Percentiles rank a stretch among this genome's conserved stretches.
Evolutionary conservation across 2,329 filamentous ascomycete species (phyloP).

Genomic region (Phialophora expanda): DNA sequence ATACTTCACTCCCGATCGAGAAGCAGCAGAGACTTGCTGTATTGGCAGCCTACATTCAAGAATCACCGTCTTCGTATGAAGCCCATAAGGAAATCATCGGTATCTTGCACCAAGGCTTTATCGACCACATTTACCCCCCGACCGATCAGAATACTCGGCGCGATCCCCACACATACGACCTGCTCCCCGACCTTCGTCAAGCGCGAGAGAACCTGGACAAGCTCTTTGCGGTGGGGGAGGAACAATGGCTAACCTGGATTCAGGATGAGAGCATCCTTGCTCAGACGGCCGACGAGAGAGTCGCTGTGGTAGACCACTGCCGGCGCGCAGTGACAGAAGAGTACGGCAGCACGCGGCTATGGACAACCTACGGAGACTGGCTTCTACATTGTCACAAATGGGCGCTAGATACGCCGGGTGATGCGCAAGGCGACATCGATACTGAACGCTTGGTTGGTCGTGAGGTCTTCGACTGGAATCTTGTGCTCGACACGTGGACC

Average conservation of each 20-base stretch:
- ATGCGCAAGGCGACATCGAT: slow-evolving; percentile 49
- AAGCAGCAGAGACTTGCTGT: slow-evolving; percentile 50
- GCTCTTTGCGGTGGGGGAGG: slow-evolving; percentile 67
- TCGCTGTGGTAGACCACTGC: slow-evolving; percentile 64
- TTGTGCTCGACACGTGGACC: slow-evolving; percentile 62
- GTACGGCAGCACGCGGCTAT: slow-evolving; percentile 64
- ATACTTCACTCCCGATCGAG: slow-evolving; percentile 50
- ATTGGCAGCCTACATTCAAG: slow-evolving; percentile 50
- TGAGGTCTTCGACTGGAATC: slow-evolving; percentile 64
- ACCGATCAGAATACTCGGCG: slow-evolving; percentile 52
- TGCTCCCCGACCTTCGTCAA: slow-evolving; percentile 53
- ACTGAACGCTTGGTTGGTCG: slow-evolving; percentile 63
- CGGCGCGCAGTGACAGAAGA: slow-evolving; percentile 66
- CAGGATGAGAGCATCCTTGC: slow-evolving; percentile 66
- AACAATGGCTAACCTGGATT: slow-evolving; percentile 67
- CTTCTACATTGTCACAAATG: slow-evolving; percentile 62
- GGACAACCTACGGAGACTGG: slow-evolving; percentile 68
- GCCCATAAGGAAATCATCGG: slow-evolving; percentile 55
- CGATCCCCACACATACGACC: slow-evolving; percentile 53
- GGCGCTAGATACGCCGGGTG: slow-evolving; percentile 49
- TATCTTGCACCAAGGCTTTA: slow-evolving; percentile 54
- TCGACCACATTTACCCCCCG: slow-evolving; percentile 53
- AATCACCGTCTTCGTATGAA: slow-evolving; percentile 55
- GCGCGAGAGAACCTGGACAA: slow-evolving; percentile 65
- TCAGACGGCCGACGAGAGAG: slow-evolving; percentile 60